These are phyloP conservation scores for Thalassiosira mediterranea DNA, from an alignment of 352 stramenopile genomes.

Conservation along the genomic window DNA sequence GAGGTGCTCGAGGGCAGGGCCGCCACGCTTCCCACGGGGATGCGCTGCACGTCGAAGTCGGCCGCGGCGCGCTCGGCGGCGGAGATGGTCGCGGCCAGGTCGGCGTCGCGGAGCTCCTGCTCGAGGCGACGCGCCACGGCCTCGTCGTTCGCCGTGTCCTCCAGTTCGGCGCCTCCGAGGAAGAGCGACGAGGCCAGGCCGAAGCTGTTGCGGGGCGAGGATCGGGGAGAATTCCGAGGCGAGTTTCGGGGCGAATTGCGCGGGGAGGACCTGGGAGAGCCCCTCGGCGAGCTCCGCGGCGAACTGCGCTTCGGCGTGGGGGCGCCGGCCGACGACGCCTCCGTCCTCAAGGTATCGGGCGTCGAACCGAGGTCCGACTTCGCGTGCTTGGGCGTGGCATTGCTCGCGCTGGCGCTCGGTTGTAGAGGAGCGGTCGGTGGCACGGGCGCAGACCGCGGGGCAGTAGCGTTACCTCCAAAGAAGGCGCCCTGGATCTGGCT, in stretches of 20 bases:
- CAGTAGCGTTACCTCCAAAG: too few species aligned
- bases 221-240: too few species aligned
- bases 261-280: neutral
- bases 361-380: too few species aligned
- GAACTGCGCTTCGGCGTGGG: too few species aligned
- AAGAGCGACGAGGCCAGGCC: neutral
- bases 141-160: conserved; percentile 34
- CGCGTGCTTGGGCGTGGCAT: too few species aligned
- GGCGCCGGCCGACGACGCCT: too few species aligned
- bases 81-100: conserved; percentile 39
- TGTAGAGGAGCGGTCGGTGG: too few species aligned
- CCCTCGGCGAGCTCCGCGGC: conserved; percentile 7
- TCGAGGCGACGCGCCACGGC: conserved; percentile 46
- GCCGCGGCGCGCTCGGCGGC: conserved; percentile 8
- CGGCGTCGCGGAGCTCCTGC: conserved; percentile 62
- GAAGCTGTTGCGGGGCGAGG: conserved; percentile 22
- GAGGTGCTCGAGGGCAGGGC: neutral
- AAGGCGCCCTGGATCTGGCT: too few species aligned
- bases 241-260: neutral
- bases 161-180: neutral
- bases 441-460: too few species aligned
- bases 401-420: too few species aligned
- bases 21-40: neutral
- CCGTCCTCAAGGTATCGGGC: too few species aligned
- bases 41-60: neutral